Evolutionary conservation across 2,329 filamentous ascomycete species (phyloP).

Genomic region (Pseudopyricularia javanii): DNA sequence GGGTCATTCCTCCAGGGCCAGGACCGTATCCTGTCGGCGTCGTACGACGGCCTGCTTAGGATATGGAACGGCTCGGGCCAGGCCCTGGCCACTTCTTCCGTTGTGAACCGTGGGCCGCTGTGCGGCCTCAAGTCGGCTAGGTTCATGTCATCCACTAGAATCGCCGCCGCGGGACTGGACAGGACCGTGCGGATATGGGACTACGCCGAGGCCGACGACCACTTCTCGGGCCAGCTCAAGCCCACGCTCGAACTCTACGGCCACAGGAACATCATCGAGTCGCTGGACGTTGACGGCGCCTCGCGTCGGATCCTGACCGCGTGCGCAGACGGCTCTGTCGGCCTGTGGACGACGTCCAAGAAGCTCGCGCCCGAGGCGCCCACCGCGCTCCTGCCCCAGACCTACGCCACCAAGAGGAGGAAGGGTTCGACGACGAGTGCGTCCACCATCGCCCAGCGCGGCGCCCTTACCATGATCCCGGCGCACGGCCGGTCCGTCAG

Average conservation of each 20-base stretch:
- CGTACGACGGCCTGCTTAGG: conserved; percentile 79
- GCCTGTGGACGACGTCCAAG: conserved; percentile 80
- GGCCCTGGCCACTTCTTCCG: conserved; percentile 63
- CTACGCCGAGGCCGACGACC: conserved; percentile 57
- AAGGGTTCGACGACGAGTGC: conserved; percentile 46
- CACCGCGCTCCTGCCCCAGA: conserved; percentile 53
- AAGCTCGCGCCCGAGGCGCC: conserved; percentile 64
- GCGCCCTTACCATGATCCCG: conserved; percentile 61
- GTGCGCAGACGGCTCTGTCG: conserved; percentile 70
- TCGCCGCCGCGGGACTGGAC: conserved; percentile 77
- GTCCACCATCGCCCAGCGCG: conserved; percentile 48
- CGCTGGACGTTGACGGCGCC: conserved; percentile 57
- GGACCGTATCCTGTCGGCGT: conserved; percentile 75
- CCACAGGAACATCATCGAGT: conserved; percentile 47
- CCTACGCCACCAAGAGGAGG: conserved; percentile 61
- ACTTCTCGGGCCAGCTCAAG: conserved; percentile 33
- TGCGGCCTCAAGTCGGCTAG: conserved; percentile 70
- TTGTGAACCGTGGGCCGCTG: conserved; percentile 58
- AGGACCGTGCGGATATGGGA: conserved; percentile 83
- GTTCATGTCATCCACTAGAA: conserved; percentile 65
- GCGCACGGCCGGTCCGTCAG: conserved; percentile 66
- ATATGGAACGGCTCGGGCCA: conserved; percentile 88
- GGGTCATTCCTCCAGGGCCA: conserved; percentile 39
- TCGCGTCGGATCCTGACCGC: conserved; percentile 74
- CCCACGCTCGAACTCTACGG: conserved; percentile 14